A percentile compares a stretch with the other conserved stretches of the same genome.
These are phyloP conservation scores for Porodaedalea pini DNA, from an alignment of 1,284 basidiomycete species.

Conservation along the genomic window DNA sequence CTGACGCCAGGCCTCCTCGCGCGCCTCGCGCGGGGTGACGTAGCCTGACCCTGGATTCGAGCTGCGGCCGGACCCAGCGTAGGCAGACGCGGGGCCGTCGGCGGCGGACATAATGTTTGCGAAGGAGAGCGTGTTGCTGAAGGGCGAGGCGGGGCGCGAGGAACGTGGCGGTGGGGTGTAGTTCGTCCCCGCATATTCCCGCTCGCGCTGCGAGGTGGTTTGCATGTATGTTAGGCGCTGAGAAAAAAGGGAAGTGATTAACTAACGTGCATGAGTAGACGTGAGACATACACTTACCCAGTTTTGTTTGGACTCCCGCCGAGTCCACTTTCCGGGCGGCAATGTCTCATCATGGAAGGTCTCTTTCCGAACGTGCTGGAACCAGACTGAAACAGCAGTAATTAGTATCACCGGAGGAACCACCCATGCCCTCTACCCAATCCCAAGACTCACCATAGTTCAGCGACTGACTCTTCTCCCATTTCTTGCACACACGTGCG, in stretches of 20 bases:
- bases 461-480: constrained; percentile 81
- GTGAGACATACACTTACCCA: constrained; percentile 52
- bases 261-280: neutral
- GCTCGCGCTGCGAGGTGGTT: constrained; percentile 40
- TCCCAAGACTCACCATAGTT: constrained; percentile 72
- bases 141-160: constrained; percentile 28
- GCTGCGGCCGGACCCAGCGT: constrained; percentile 39
- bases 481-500: constrained; percentile 78
- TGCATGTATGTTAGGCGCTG: constrained; percentile 59
- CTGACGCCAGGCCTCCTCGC: constrained; percentile 68
- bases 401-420: constrained; percentile 8
- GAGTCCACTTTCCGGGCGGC: constrained; percentile 82
- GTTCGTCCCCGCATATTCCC: constrained; percentile 38
- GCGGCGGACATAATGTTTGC: constrained; percentile 15
- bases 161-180: constrained; percentile 35
- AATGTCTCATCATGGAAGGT: constrained; percentile 74
- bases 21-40: constrained; percentile 72
- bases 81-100: constrained; percentile 34
- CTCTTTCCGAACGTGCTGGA: constrained; percentile 79
- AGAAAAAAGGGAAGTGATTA: neutral
- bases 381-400: constrained; percentile 66
- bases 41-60: constrained; percentile 63
- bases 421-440: neutral
- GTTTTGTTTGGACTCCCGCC: constrained; percentile 79
- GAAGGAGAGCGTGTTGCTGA: constrained; percentile 22